Evolutionary conservation across 108 stramenopile genomes (phyloP), one percentile per base, ranked within the genome.

Genomic region (Fistulifera pelliculosa): DNA sequence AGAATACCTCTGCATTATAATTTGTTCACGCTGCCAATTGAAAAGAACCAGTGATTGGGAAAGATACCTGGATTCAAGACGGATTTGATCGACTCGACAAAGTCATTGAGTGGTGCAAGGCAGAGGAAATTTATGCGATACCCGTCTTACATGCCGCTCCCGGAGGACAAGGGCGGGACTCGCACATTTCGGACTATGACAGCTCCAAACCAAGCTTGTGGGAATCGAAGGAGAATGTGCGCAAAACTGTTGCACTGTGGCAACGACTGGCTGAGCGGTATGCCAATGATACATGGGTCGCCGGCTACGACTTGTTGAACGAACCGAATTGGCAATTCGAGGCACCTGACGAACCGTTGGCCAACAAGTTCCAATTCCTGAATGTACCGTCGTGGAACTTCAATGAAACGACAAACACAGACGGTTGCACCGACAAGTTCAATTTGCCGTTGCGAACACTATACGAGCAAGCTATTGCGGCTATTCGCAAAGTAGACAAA

Each of bases 291-390:
- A 45, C 21, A 5, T 45, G 44, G 44, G 21, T 45, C 11, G 44
- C 44, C 11, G 44, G 44, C 44, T 45, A 45, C 44, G 44, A 45
- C 21, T 21, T 45, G 5, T 21, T 45, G 17, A 45, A 45, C 44
- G 44, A 45, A 11, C 44, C 44, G 21, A 45, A 45, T 22, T 45
- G 44, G 44, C 17, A 45, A 18, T 45, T 45, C 11, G 44, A 45
- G 5, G 11, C 19, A 21, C 7, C 19, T 2, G 11, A 45, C 21
- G 11, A 3, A 2, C 44, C 8, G 31, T 35, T 8, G 31, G 8
- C 31, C 31, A 35, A 35, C 31, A 35, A 3, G 8, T 35, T 35
- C 31, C 3, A 35, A 8, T 35, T 35, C 31, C 8, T 35, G 31
- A 35, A 35, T 35, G 31, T 35, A 35, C 31, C 31, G 8, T 6